phyloP scores from a whole-genome alignment of 1,284 basidiomycete species.

The Cerioporus squamosus region DNA sequence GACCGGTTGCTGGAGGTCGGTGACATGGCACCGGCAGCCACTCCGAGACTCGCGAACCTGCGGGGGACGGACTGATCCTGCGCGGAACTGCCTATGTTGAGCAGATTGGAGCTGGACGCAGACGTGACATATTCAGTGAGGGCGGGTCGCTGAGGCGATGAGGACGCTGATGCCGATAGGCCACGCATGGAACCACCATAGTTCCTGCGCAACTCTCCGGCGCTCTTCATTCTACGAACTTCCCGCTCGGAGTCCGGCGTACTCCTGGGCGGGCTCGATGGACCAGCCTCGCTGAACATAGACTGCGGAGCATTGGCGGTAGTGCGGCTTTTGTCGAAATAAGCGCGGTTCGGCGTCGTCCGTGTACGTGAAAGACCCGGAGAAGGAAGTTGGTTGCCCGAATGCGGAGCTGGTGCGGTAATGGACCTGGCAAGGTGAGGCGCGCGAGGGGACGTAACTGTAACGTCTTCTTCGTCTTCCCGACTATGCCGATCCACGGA shows the following conservation, averaged over 20 bases:
- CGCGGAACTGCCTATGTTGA: constrained; percentile 40
- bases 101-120: constrained; percentile 65
- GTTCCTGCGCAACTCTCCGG: constrained; percentile 73
- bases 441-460: constrained; percentile 69
- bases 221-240: constrained; percentile 85
- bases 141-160: constrained; percentile 46
- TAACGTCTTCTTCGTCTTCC: constrained; percentile 69
- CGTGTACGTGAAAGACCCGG: constrained; percentile 65
- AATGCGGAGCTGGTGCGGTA: constrained; percentile 44
- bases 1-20: constrained; percentile 24
- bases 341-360: constrained; percentile 70
- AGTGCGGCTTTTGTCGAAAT: constrained; percentile 52
- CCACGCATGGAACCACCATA: constrained; percentile 15
- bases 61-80: constrained; percentile 48
- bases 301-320: constrained; percentile 27
- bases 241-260: constrained; percentile 50
- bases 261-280: constrained; percentile 21
- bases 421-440: constrained; percentile 49
- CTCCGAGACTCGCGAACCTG: constrained; percentile 73
- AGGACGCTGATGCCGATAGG: constrained; percentile 28
- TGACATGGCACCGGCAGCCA: constrained; percentile 36
- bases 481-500: constrained; percentile 23
- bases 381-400: constrained; percentile 30
- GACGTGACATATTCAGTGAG: constrained; percentile 60
- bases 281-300: constrained; percentile 24